Evolutionary conservation across 345 rosid genomes (phyloP).

Genomic region (Anastatica hierochuntica): DNA sequence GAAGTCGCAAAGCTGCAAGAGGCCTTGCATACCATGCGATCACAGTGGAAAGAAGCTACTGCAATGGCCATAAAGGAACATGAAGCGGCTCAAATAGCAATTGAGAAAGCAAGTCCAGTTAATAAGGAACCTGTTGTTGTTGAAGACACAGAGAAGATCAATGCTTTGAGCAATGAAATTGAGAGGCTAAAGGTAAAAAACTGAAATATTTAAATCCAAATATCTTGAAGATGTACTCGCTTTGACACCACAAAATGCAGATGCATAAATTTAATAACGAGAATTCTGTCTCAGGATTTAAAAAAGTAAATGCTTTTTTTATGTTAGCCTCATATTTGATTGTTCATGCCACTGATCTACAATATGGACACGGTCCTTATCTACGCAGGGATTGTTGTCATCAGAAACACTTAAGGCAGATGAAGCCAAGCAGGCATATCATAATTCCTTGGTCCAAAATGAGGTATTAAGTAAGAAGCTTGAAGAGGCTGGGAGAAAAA

Average conservation of each 20-base stretch:
- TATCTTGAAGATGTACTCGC: background rate
- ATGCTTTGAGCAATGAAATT: background rate
- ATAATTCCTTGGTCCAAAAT: constrained; percentile 43
- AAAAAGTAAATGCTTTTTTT: background rate
- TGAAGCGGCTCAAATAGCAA: background rate
- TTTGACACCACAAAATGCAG: constrained; percentile 7
- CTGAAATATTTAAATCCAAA: background rate
- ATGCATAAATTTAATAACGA: background rate
- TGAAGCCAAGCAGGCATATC: constrained; percentile 49
- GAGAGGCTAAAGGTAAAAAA: background rate
- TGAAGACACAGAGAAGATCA: background rate
- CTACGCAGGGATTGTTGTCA: constrained; percentile 41
- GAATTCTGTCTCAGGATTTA: background rate
- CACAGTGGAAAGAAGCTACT: background rate
- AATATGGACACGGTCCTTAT: background rate
- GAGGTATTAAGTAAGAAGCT: constrained; percentile 57
- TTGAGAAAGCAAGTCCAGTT: background rate
- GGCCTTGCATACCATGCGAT: background rate
- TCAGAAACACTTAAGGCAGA: constrained; percentile 49
- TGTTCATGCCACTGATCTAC: constrained; percentile 3
- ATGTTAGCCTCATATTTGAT: constrained; percentile 1
- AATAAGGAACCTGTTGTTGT: background rate
- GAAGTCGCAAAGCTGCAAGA: background rate
- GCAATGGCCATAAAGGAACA: background rate
- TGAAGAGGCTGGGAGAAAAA: constrained; percentile 54